Conservation (phyloP, 192 early-diverging fungal genomes). For the Pilaira anomala region DNA sequence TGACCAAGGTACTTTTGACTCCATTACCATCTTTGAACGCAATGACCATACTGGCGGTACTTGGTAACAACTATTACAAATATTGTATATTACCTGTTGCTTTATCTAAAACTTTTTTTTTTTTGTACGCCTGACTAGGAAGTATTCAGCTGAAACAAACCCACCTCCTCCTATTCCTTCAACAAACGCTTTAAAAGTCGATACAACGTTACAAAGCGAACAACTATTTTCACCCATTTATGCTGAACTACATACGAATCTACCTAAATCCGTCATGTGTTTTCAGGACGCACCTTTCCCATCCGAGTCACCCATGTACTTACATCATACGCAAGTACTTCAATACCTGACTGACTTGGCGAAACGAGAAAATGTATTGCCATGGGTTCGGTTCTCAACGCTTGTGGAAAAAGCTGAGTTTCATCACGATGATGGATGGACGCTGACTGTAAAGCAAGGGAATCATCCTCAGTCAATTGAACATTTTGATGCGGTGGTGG, state of each 20-base stretch:
- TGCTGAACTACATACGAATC: constrained; percentile 46
- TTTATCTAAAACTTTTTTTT: not conserved
- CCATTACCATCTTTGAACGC: constrained; percentile 47
- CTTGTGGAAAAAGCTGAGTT: constrained; percentile 33
- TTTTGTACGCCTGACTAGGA: constrained; percentile 29
- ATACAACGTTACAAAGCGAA: not conserved
- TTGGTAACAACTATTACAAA: constrained; percentile 45
- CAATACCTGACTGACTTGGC: constrained; percentile 40
- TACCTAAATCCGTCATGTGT: constrained; percentile 53
- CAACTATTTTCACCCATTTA: constrained; percentile 33
- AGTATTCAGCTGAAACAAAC: constrained; percentile 41
- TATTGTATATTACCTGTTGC: not conserved
- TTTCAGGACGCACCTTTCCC: constrained; percentile 43
- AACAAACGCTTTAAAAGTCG: constrained; percentile 23
- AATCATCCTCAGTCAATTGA: not conserved
- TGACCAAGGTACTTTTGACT: constrained; percentile 30
- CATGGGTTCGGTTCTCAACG: constrained; percentile 37
- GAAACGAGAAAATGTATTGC: constrained; percentile 15
- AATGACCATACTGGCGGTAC: constrained; percentile 45
- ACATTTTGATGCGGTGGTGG: constrained; percentile 51
- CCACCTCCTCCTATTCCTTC: constrained; percentile 30
- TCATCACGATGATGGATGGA: constrained; percentile 9
- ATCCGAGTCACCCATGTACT: constrained; percentile 34
- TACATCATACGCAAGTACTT: constrained; percentile 37
- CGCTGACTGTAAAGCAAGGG: not conserved